phyloP scores from a whole-genome alignment of 495 filamentous ascomycete genomes.

The Penicillium bialowiezense region DNA sequence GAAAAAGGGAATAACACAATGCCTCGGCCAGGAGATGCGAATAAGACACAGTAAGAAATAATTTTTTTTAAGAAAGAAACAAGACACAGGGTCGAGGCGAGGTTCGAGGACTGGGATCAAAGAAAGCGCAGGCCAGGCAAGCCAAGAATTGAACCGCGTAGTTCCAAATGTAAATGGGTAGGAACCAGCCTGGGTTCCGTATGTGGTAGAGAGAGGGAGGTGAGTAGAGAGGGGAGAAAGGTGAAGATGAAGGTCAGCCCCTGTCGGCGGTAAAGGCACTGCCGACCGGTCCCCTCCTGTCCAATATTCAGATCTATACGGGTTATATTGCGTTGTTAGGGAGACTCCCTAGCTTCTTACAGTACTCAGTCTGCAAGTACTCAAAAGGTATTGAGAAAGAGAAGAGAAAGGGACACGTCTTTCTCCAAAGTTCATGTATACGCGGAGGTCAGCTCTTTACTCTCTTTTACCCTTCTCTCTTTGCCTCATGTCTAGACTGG shows the following conservation, averaged over 20 bases:
- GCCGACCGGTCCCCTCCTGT: conserved; percentile 16
- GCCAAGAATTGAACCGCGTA: conserved; percentile 1
- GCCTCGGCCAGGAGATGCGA: conserved; percentile 25
- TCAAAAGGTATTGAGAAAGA: too few species aligned
- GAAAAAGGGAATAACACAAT: conserved; percentile 10
- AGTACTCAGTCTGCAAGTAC: too few species aligned
- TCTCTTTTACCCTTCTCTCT: too few species aligned
- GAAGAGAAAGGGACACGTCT: too few species aligned
- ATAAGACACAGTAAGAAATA: conserved; percentile 5
- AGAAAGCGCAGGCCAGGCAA: not conserved
- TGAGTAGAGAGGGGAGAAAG: conserved; percentile 8
- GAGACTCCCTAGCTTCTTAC: too few species aligned
- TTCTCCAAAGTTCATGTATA: too few species aligned
- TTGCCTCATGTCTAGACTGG: not conserved
- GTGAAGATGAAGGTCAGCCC: conserved; percentile 18
- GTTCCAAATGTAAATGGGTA: conserved; percentile 1
- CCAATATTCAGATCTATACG: not conserved
- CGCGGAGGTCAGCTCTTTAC: too few species aligned
- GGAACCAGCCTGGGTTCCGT: conserved; percentile 27
- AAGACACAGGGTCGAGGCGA: conserved; percentile 4
- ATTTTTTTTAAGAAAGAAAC: conserved; percentile 1
- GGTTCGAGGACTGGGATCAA: not conserved
- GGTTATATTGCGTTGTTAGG: too few species aligned
- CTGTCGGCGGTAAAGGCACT: conserved; percentile 28
- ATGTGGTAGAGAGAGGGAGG: conserved; percentile 7